Conservation (phyloP, 1,284 basidiomycete species). For the Apiotrichum sp. region DNA sequence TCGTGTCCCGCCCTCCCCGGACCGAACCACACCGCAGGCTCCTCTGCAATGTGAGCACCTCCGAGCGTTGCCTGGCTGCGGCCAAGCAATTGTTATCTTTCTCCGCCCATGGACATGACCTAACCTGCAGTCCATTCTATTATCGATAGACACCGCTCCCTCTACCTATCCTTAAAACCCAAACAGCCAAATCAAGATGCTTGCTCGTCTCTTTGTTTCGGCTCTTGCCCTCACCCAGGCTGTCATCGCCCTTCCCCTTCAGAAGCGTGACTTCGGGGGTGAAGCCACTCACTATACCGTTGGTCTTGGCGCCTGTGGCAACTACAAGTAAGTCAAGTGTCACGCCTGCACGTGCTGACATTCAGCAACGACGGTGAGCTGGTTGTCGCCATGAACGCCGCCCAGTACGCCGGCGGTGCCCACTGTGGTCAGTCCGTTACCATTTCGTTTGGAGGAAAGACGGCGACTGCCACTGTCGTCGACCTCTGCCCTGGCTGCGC, state of each 20-base stretch:
- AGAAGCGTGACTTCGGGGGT: constrained; percentile 15
- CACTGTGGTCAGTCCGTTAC: constrained; percentile 60
- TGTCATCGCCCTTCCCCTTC: background rate
- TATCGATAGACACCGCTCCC: background rate
- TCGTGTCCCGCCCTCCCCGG: too few species aligned
- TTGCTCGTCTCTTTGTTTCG: background rate
- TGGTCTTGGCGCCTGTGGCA: constrained; percentile 23
- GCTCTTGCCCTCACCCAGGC: constrained; percentile 1
- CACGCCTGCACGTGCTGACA: too few species aligned
- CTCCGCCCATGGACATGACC: too few species aligned
- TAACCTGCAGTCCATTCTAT: background rate
- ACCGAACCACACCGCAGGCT: too few species aligned
- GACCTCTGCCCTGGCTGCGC: constrained; percentile 53
- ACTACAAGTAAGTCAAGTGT: constrained; percentile 5
- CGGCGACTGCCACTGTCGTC: constrained; percentile 58
- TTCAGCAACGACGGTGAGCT: constrained; percentile 25
- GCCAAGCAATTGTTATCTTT: too few species aligned
- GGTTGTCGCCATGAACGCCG: constrained; percentile 44
- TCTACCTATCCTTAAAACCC: background rate
- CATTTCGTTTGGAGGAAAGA: constrained; percentile 59
- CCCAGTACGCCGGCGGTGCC: constrained; percentile 51
- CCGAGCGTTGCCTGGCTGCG: too few species aligned
- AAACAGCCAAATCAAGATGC: background rate
- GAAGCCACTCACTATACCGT: constrained; percentile 22
- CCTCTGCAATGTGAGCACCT: too few species aligned